These are phyloP conservation scores for Fraxinus albicans DNA, from an alignment of 305 asterid genomes.

Conservation along the genomic window DNA sequence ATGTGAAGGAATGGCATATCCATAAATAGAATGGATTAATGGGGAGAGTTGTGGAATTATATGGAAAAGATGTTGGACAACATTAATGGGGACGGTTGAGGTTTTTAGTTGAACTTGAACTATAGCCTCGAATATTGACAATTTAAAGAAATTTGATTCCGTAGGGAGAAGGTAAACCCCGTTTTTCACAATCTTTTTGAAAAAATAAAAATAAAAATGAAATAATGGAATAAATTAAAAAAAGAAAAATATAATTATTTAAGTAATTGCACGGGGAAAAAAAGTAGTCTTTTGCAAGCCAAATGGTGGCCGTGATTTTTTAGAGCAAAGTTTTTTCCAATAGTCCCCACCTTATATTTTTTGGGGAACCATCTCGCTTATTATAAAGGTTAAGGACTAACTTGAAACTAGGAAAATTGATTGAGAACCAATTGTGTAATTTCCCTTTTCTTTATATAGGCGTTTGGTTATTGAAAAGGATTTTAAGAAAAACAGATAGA, in stretches of 20 bases:
- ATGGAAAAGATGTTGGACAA: slow-evolving; percentile 25
- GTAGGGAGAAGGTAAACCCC: slow-evolving; percentile 41
- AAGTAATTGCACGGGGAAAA: not conserved
- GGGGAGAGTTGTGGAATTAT: slow-evolving; percentile 22
- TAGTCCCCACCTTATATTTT: not conserved
- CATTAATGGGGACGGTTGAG: slow-evolving; percentile 38
- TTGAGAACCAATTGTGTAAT: not conserved
- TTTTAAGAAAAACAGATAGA: slow-evolving; percentile 29
- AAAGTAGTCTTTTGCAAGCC: not conserved
- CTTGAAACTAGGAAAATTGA: not conserved
- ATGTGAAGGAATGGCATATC: not conserved
- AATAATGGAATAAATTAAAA: slow-evolving; percentile 7
- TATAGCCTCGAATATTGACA: slow-evolving; percentile 54
- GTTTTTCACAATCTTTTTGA: not conserved
- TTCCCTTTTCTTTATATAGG: slow-evolving; percentile 9
- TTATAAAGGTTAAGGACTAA: not conserved
- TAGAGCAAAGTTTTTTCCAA: not conserved
- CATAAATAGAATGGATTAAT: slow-evolving; percentile 13
- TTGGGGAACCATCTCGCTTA: too few species aligned
- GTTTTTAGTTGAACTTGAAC: slow-evolving; percentile 22
- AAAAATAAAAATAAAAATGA: not conserved
- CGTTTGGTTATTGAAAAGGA: slow-evolving; percentile 51
- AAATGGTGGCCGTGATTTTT: not conserved
- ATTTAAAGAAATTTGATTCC: slow-evolving; percentile 35
- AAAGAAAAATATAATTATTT: not conserved